Base-by-base conservation (phyloP, 225 moss, liverwort and hornwort species). In the Physcomitrium patens region DNA sequence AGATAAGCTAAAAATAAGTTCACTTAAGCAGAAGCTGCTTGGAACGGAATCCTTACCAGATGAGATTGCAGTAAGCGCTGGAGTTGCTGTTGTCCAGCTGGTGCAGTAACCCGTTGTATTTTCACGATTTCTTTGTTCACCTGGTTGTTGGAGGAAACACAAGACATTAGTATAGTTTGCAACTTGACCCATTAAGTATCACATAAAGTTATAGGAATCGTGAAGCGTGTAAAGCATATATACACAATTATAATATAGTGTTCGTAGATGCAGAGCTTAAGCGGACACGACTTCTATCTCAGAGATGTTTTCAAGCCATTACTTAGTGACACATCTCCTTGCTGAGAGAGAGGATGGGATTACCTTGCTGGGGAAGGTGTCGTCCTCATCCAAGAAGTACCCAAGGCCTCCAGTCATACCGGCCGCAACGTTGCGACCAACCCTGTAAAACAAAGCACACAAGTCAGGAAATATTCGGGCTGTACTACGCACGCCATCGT, bases 361-460 rank as follows among this genome's bases (percentile, higher is more conserved):
- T 70, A 96, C 96, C 93, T 99, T 95, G 2, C 91, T 81, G 19
- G 37, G 11, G 31, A 99, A 99, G 69, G 90, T 93, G 49, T 76
- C 80, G 70, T 99, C 95, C 82, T 99, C 99, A 77, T 99, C 99
- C 55, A 99, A 78, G 50, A 99, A 93, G 79, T 95, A 99, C 7
- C 85, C 95, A 49, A 99, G 67, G 41, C 99, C 99, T 31, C 99
- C 99, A 0, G 99, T 99, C 99, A 99, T 99, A 75, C 99, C 99
- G 14, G 99, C 99, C 72, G 87, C 99, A 3, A 99, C 99, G 48
- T 99, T 99, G 76, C 99, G 91, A 28, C 99, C 99, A 74, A 99
- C 99, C 76, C 94, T 99, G 63, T 49, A 78, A 23, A 78, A 47
- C 41, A 47, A 42, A 62, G 56, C 66, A 11, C 12, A 3, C 19